Evolutionary conservation across 2,329 filamentous ascomycete genomes (phyloP).

Genomic region (Penicillium frequentans): DNA sequence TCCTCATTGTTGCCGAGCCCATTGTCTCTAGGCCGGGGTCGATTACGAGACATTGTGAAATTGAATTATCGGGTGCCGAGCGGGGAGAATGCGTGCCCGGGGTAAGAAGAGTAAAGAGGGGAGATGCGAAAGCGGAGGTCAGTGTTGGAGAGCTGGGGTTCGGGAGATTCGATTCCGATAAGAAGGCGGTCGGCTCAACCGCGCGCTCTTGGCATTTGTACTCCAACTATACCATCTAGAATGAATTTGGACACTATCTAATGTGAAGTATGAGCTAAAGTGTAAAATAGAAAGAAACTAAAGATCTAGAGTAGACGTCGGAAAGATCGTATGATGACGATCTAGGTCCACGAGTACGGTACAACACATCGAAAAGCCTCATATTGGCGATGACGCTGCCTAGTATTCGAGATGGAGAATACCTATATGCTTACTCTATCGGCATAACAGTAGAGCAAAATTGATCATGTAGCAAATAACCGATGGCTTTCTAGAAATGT

Average conservation of each 20-base stretch:
- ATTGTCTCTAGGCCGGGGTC: conserved; percentile 43
- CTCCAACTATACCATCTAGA: background rate
- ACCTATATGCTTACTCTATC: background rate
- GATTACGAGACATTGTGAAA: conserved; percentile 42
- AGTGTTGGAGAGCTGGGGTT: background rate
- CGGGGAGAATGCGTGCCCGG: background rate
- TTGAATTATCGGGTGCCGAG: background rate
- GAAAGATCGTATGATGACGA: no score
- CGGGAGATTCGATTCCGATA: background rate
- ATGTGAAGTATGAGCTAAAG: no score
- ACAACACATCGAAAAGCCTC: no score
- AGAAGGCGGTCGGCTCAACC: conserved; percentile 5
- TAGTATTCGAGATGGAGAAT: background rate
- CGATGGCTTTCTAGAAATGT: background rate
- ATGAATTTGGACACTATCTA: background rate
- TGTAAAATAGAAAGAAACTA: no score
- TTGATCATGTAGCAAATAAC: background rate
- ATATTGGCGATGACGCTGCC: no score
- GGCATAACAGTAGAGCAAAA: background rate
- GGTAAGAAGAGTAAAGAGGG: background rate
- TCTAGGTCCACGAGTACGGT: no score
- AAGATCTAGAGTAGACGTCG: no score
- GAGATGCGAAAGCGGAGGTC: background rate
- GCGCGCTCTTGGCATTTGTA: background rate
- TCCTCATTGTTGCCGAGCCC: conserved; percentile 46